phyloP scores from a whole-genome alignment of 179 eudicot species.

The Patellifolia procumbens region DNA sequence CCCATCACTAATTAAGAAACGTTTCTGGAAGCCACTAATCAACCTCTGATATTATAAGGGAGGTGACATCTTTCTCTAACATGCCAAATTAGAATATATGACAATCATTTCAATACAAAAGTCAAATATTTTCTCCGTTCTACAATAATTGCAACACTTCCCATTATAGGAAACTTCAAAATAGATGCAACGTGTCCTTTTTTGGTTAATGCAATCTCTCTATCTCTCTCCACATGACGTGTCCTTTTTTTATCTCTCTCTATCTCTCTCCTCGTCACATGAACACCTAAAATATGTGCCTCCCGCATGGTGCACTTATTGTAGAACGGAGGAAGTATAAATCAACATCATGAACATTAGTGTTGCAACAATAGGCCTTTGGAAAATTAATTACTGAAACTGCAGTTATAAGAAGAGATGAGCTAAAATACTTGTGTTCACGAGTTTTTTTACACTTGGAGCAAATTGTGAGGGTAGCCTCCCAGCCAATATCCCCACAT shows the following conservation, averaged over 20 bases:
- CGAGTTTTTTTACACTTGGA: slow-evolving; percentile 31
- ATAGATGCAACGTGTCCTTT: too few species aligned
- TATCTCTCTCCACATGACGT: too few species aligned
- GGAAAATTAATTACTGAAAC: neutral
- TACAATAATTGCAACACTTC: too few species aligned
- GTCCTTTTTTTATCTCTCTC: too few species aligned
- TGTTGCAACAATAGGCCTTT: neutral
- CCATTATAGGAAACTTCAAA: too few species aligned
- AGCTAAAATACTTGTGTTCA: slow-evolving; percentile 30
- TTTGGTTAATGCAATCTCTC: too few species aligned
- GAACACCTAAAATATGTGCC: too few species aligned
- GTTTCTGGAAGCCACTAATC: neutral
- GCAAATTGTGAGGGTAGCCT: slow-evolving; percentile 21
- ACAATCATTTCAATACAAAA: neutral
- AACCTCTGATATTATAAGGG: neutral
- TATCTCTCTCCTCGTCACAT: too few species aligned
- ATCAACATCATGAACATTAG: neutral
- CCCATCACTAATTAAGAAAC: neutral
- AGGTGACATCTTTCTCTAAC: neutral
- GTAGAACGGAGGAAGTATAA: too few species aligned
- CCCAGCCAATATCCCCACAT: slow-evolving; percentile 32
- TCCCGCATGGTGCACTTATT: too few species aligned
- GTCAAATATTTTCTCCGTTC: too few species aligned
- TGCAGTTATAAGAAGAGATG: slow-evolving; percentile 12
- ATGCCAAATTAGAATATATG: neutral